Base-by-base conservation (phyloP, 1,284 basidiomycete species). In the Cutaneotrichosporon sp. region DNA sequence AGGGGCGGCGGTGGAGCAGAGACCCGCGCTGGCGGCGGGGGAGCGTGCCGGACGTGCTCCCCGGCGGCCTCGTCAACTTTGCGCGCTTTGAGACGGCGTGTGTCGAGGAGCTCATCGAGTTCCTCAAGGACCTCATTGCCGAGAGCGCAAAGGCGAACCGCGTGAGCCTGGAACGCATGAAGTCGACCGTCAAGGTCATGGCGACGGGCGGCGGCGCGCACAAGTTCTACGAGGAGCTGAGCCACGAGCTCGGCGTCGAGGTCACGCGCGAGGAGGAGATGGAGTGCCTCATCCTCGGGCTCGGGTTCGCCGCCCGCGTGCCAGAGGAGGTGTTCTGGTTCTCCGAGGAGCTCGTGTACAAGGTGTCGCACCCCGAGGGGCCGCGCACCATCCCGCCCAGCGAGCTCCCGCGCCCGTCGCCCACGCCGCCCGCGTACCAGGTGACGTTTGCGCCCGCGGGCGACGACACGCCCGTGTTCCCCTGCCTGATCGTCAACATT, bases 321-420 rank as follows among this genome's bases (percentile, higher is more conserved):
- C 95, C 95, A 33, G 89, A 97, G 80, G 97, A 99, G 80, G 95
- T 95, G 34, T 99, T 98, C 80, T 98, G 89, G 84, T 99, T 97
- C 82, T 97, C 94, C 50, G 97, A 99, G 80, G 91, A 97, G 80
- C 87, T 98, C 68, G 95, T 98, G 57, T 89, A 92, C 65, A 78
- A 88, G 56, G 87, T 92, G 29, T 89, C 90, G 51, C 90, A 92
- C 75, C 84, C 86, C 11, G 59, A 38, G 45, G 36, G 47, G 46
- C 62, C 54, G 22, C 55, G 63, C 49, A 72, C 67, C 6, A 69
- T 73, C 27, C 69, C 70, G 10, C 55, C 69, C 4, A 69, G 79
- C 36, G 82, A 82, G 45, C 81, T 97, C 38, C 92, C 94, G 62
- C 85, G 97, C 58, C 97, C 97, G 3, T 91, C 90, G 54, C 92